These are phyloP conservation scores for Aspergillus mulundensis DNA, from an alignment of 495 filamentous ascomycete genomes.

Conservation along the genomic window DNA sequence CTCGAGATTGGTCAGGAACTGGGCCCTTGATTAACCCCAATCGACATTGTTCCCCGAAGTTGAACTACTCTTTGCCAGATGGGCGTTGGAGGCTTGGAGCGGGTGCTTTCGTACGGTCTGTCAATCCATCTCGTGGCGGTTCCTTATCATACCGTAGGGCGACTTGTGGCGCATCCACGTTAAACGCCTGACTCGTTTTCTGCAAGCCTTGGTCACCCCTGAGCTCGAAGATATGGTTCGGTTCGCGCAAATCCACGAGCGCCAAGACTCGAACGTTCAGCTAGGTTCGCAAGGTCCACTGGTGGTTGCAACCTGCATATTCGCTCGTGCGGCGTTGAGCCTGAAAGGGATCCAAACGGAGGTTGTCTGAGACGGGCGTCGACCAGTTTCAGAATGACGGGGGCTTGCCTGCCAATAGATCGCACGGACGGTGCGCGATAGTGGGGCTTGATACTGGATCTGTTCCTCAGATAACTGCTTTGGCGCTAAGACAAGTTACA, in stretches of 20 bases:
- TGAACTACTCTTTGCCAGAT: background rate
- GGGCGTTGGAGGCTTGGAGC: background rate
- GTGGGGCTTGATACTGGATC: conserved; percentile 9
- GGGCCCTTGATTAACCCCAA: background rate
- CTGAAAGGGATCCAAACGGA: background rate
- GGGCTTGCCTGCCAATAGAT: conserved; percentile 13
- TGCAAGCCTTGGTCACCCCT: background rate
- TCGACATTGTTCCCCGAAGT: background rate
- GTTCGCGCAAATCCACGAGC: background rate
- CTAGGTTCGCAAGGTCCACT: background rate
- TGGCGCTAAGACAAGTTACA: conserved; percentile 7
- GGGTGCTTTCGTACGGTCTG: background rate
- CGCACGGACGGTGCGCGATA: conserved; percentile 3
- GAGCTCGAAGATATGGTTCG: background rate
- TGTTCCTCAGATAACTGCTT: conserved; percentile 15
- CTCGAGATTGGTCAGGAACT: background rate
- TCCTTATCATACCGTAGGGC: background rate
- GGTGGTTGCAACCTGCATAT: background rate
- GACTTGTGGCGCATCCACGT: background rate
- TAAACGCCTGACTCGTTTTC: background rate
- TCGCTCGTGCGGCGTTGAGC: background rate
- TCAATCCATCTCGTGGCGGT: background rate
- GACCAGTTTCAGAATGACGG: conserved; percentile 20
- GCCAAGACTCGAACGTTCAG: background rate
- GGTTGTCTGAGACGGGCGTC: conserved; percentile 8